These are phyloP conservation scores for Cyclocybe cylindracea DNA, from an alignment of 768 basidiomycete genomes.

Conservation along the genomic window DNA sequence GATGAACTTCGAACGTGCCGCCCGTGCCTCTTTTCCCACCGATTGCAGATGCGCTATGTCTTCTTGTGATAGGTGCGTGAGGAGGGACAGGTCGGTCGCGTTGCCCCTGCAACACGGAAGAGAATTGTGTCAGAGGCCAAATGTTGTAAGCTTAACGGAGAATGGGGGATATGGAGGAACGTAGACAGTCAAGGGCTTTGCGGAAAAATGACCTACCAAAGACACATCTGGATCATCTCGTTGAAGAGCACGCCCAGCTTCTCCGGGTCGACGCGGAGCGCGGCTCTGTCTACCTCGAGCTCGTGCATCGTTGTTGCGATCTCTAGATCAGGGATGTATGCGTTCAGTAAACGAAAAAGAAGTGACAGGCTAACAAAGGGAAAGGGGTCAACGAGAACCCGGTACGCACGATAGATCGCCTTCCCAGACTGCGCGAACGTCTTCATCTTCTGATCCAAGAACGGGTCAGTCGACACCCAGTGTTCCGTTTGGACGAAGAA, in stretches of 20 bases:
- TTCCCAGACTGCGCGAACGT: conserved; percentile 79
- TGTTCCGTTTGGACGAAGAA: conserved; percentile 65
- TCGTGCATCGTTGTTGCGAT: conserved; percentile 75
- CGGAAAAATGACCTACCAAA: too few species aligned
- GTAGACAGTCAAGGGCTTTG: conserved; percentile 14
- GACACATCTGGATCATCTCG: conserved; percentile 89
- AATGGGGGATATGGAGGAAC: not conserved
- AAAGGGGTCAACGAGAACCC: not conserved
- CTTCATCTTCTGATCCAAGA: conserved; percentile 73
- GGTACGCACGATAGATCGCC: conserved; percentile 72
- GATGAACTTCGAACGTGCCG: conserved; percentile 75
- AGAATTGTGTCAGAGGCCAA: not conserved
- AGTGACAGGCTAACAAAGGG: not conserved
- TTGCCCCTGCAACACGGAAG: conserved; percentile 69
- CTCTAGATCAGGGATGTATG: conserved; percentile 38
- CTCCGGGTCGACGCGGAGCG: conserved; percentile 44
- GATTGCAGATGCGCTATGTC: conserved; percentile 85
- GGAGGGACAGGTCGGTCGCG: conserved; percentile 90
- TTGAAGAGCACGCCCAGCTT: conserved; percentile 68
- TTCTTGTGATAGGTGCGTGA: conserved; percentile 80
- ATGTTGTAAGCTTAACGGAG: not conserved
- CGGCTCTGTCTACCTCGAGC: conserved; percentile 40
- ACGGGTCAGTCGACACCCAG: conserved; percentile 85
- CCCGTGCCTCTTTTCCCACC: conserved; percentile 80
- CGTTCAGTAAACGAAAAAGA: not conserved